phyloP scores from a whole-genome alignment of 2,329 filamentous ascomycete genomes.

The Aspergillus puulaauensis region DNA sequence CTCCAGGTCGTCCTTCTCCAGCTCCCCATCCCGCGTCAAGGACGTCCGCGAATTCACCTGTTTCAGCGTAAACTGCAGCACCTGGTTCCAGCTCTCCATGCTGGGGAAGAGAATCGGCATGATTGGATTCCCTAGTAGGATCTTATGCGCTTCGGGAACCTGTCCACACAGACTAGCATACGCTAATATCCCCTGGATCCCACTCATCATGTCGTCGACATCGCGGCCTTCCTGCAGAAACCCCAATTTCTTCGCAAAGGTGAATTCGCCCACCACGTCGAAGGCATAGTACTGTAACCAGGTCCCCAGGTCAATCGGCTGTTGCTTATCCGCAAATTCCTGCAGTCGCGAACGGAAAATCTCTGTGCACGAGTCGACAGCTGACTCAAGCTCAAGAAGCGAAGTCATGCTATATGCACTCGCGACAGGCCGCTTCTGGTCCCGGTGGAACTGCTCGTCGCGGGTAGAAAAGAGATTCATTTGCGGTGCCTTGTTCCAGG shows the following conservation, averaged over 20 bases:
- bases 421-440: constrained; percentile 15
- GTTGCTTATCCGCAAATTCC: constrained; percentile 15
- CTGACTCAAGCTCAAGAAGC: constrained; percentile 8
- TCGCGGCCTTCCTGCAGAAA: constrained; percentile 74
- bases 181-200: constrained; percentile 50
- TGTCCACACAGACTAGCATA: constrained; percentile 54
- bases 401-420: constrained; percentile 16
- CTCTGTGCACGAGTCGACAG: constrained; percentile 12
- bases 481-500: background rate
- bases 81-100: constrained; percentile 7
- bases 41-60: constrained; percentile 1
- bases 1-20: background rate
- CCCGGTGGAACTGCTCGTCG: constrained; percentile 31
- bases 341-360: background rate
- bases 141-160: constrained; percentile 66
- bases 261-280: constrained; percentile 76
- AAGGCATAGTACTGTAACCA: constrained; percentile 83
- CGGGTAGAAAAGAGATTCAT: constrained; percentile 30
- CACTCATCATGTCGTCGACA: constrained; percentile 67
- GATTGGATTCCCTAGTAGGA: constrained; percentile 32
- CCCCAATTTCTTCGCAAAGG: constrained; percentile 72
- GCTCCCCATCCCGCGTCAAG: background rate
- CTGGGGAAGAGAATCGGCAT: background rate
- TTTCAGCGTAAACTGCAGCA: constrained; percentile 6
- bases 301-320: constrained; percentile 10